Conservation (phyloP, 2,329 filamentous ascomycete species). For the Metarhizium album region DNA sequence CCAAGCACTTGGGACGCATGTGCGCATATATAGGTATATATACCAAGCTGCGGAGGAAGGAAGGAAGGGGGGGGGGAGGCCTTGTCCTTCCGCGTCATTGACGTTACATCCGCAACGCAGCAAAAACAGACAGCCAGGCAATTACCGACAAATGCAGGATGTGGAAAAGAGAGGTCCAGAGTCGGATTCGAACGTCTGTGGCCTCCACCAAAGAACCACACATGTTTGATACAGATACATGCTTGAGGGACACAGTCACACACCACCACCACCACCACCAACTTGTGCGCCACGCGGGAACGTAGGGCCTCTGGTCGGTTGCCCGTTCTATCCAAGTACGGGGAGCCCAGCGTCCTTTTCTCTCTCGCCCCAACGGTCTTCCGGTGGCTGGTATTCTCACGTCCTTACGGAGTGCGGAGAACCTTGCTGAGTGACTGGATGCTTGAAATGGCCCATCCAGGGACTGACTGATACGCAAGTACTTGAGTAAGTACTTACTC, state of each 20-base stretch:
- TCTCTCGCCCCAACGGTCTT: background rate
- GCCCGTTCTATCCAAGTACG: background rate
- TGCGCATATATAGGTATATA: constrained; percentile 8
- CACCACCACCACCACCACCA: constrained; percentile 6
- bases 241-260: constrained; percentile 2
- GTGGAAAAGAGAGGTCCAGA: constrained; percentile 4
- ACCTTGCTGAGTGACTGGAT: background rate
- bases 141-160: constrained; percentile 10
- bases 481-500: too few relatives aligned
- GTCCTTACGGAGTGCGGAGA: too few relatives aligned
- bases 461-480: too few relatives aligned
- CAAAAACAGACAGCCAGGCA: constrained; percentile 6
- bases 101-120: constrained; percentile 15
- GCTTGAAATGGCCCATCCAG: constrained; percentile 2
- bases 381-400: background rate
- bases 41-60: constrained; percentile 4
- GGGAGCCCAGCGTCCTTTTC: background rate
- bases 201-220: constrained; percentile 7
- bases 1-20: constrained; percentile 2
- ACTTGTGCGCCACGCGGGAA: constrained; percentile 8
- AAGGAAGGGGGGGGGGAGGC: background rate
- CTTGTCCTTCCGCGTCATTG: constrained; percentile 13
- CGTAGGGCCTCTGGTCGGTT: background rate
- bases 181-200: constrained; percentile 7
- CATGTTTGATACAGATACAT: constrained; percentile 3